Evolutionary conservation across 169 alveolate genomes (phyloP), one percentile per base, ranked within the genome.

Genomic region (Eimeria falciformis): DNA sequence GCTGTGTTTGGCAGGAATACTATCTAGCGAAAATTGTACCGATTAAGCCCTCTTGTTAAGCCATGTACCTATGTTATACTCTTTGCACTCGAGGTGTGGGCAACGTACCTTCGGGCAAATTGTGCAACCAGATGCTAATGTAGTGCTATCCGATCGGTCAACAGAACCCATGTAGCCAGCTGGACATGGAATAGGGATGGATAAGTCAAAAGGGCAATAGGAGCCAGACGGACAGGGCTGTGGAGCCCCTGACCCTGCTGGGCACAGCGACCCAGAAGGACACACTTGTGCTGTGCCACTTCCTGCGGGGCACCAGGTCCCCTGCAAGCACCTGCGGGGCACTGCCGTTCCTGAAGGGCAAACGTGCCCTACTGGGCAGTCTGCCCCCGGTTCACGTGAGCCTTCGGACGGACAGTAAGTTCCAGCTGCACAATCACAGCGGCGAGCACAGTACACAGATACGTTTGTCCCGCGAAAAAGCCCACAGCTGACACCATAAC

Each of bases 141-240:
- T 53, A 37, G 58, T 81, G 17, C 75, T 81, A 5, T 81, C 89
- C 37, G 89, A 81, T 55, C 89, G 71, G 47, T 81, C 89, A 6
- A 2, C 89, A 46, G 89, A 53, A 14, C 89, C 89, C 53, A 53
- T 81, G 75, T 81, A 81, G 27, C 89, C 89, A 18, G 89, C 91
- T 6, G 92, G 92, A 65, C 92, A 87, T 2, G 83, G 68, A 33
- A 45, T 37, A 25, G 92, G 92, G 14, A 55, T n/a, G 11, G 83
- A 47, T 17, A 55, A 45, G 47, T 91, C 95, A 18, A 27, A 91
- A 33, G 97, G 97, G 89, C 97, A 96, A 56, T 94, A 96, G 77
- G 79, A 94, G 1, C 96, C 96, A 11, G 91, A 85, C 23, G 94
- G 93, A 4, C 94, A 93, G n/a, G 50, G 21, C 53, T 66, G 79